phyloP scores from a whole-genome alignment of 2,329 filamentous ascomycete species.

The Ophiocordyceps robertsii region DNA sequence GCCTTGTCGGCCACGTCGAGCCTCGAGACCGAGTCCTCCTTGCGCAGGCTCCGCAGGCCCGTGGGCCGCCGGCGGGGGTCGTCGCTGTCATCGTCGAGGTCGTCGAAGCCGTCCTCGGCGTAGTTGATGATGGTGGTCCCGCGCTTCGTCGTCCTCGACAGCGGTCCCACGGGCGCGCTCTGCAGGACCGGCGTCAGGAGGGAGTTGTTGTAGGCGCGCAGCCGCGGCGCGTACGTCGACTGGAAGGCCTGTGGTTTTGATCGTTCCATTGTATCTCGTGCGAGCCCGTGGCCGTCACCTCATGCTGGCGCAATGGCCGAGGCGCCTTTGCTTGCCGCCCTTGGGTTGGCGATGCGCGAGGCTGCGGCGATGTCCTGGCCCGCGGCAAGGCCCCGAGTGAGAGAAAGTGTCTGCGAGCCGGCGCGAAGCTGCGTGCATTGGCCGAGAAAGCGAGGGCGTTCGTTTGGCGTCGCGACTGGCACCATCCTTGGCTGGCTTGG shows the following conservation, averaged over 20 bases:
- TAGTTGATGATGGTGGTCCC: conserved; percentile 97
- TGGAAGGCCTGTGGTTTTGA: conserved; percentile 69
- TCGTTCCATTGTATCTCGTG: conserved; percentile 27
- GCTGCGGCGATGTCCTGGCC: too few species aligned
- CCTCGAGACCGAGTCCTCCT: conserved; percentile 54
- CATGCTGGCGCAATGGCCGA: conserved; percentile 11
- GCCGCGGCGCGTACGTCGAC: conserved; percentile 79
- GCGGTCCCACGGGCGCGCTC: conserved; percentile 48
- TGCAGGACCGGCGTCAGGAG: conserved; percentile 76
- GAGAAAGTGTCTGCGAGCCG: neutral
- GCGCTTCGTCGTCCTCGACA: conserved; percentile 84
- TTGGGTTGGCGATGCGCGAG: too few species aligned
- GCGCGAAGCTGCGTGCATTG: neutral
- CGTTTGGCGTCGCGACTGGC: conserved; percentile 6
- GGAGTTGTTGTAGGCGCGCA: conserved; percentile 85
- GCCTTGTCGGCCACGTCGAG: conserved; percentile 59
- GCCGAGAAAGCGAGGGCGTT: neutral
- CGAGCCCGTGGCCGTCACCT: conserved; percentile 12
- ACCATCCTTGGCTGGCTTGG: conserved; percentile 4
- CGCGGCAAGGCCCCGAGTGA: too few species aligned
- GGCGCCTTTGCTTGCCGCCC: neutral
- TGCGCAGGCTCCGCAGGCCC: conserved; percentile 68
- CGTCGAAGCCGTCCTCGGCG: conserved; percentile 89
- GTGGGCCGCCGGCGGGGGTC: conserved; percentile 67
- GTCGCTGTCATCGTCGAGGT: conserved; percentile 59